These are phyloP conservation scores for Phytophthora citrophthora DNA, from an alignment of 352 stramenopile species.

Conservation along the genomic window DNA sequence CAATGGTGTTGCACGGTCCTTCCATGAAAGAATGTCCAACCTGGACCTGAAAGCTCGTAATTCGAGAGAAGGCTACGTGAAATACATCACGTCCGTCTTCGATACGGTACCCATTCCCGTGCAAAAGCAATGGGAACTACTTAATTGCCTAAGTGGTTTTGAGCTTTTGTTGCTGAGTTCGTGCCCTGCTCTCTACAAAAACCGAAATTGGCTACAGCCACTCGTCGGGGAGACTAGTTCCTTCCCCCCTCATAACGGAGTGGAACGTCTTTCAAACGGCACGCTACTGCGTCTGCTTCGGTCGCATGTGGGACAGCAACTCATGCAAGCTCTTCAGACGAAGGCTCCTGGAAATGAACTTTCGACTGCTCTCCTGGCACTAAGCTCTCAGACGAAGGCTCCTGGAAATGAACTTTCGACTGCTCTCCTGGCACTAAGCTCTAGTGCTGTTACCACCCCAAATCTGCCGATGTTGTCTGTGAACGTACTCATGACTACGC, in stretches of 20 bases:
- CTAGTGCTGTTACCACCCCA: not conserved
- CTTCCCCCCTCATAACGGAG: not conserved
- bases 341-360: not conserved
- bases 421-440: no score
- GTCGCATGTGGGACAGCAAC: not conserved
- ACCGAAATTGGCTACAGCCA: not conserved
- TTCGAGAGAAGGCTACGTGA: not conserved
- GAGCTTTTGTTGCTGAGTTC: not conserved
- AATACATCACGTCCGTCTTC: not conserved
- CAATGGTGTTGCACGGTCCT: not conserved
- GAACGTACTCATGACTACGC: conserved; percentile 1
- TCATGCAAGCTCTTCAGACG: not conserved
- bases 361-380: not conserved
- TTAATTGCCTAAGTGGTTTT: not conserved
- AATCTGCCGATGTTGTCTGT: not conserved
- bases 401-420: no score
- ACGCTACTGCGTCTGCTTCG: not conserved
- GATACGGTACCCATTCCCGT: not conserved
- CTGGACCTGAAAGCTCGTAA: not conserved
- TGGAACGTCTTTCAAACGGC: not conserved
- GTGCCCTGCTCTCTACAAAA: not conserved
- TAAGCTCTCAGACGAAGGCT: no score
- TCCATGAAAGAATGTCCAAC: not conserved
- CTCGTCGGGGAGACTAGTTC: not conserved
- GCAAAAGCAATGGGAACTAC: not conserved